phyloP scores from a whole-genome alignment of 2,329 filamentous ascomycete species.

The Colletotrichum phormii region DNA sequence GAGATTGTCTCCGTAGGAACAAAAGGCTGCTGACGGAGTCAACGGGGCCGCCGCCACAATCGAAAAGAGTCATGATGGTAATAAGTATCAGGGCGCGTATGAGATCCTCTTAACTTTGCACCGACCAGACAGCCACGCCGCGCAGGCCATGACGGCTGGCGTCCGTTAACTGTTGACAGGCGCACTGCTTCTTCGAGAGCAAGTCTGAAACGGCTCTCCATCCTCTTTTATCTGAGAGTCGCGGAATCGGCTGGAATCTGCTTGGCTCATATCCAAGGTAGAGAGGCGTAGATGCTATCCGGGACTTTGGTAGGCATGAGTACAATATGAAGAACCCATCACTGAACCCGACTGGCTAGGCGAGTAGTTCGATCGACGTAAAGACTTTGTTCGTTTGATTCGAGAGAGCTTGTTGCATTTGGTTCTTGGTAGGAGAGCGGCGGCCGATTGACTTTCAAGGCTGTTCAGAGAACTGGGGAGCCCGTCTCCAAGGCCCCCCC shows the following conservation, averaged over 20 bases:
- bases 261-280: background rate
- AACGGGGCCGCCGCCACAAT: background rate
- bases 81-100: constrained; percentile 2
- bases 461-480: constrained; percentile 19
- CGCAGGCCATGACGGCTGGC: constrained; percentile 5
- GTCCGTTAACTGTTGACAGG: background rate
- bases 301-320: background rate
- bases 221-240: background rate
- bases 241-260: background rate
- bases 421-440: background rate
- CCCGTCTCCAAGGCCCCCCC: background rate
- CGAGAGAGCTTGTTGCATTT: background rate
- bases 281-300: background rate
- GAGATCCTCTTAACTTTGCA: background rate
- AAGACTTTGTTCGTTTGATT: background rate
- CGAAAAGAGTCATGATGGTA: background rate
- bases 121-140: background rate
- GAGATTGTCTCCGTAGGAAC: background rate
- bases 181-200: background rate
- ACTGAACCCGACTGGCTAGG: background rate
- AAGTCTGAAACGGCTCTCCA: constrained; percentile 16
- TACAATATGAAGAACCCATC: background rate
- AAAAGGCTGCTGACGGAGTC: background rate
- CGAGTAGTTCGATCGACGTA: background rate
- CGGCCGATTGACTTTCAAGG: constrained; percentile 31